Conservation (phyloP, 2,329 filamentous ascomycete genomes). For the Acrodontium crateriforme region DNA sequence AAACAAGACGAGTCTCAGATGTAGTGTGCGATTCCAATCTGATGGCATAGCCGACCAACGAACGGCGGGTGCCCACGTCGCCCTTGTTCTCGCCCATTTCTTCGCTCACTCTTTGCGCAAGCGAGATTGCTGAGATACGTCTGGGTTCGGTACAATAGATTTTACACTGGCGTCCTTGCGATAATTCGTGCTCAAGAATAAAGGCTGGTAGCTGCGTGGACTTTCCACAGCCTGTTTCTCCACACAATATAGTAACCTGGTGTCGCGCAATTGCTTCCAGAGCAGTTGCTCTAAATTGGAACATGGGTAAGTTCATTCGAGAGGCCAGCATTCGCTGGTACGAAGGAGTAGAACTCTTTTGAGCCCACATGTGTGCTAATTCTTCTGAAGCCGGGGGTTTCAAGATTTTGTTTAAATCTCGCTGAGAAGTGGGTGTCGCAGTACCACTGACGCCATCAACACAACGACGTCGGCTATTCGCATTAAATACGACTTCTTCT, state of each 20-base stretch:
- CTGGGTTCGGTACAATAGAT: conserved; percentile 92
- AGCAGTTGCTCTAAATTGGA: conserved; percentile 66
- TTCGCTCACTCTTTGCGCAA: conserved; percentile 85
- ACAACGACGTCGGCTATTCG: conserved; percentile 52
- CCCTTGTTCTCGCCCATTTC: conserved; percentile 76
- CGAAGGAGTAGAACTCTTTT: conserved; percentile 35
- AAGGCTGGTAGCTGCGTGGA: conserved; percentile 96
- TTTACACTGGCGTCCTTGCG: conserved; percentile 68
- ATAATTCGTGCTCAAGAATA: conserved; percentile 76
- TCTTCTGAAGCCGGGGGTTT: conserved; percentile 21
- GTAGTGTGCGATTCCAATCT: conserved; percentile 78
- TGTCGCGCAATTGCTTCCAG: conserved; percentile 62
- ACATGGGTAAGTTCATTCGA: conserved; percentile 78
- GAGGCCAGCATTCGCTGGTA: conserved; percentile 69
- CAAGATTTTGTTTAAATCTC: conserved; percentile 7
- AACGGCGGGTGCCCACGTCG: conserved; percentile 69
- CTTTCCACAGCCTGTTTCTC: conserved; percentile 94
- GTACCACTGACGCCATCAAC: conserved; percentile 19
- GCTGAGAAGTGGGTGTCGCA: conserved; percentile 17
- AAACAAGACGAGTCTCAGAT: conserved; percentile 70
- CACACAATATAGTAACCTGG: conserved; percentile 85
- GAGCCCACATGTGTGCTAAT: conserved; percentile 37
- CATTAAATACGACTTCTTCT: conserved; percentile 53
- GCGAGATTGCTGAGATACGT: conserved; percentile 87
- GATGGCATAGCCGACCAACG: conserved; percentile 88